A percentile compares a stretch with the other conserved stretches of the same genome.
phyloP scores from a whole-genome alignment of 108 stramenopile species.

The Nitzschia sp. region DNA sequence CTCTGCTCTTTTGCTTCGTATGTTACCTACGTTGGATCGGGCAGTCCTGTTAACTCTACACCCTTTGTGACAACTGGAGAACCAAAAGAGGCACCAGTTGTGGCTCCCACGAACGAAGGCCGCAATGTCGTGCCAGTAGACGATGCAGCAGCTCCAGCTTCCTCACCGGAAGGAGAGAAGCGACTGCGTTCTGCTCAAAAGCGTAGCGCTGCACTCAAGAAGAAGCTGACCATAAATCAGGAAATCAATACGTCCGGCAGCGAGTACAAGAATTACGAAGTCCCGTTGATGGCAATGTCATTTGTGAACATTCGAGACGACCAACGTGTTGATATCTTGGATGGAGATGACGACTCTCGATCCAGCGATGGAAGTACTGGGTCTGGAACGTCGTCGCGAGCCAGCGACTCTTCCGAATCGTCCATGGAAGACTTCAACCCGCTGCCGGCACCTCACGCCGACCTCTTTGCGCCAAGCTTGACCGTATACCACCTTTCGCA shows the following conservation, averaged over 20 bases:
- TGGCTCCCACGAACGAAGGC: background rate
- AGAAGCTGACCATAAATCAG: background rate
- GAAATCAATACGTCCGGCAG: background rate
- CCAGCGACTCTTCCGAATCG: background rate
- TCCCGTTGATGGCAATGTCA: constrained; percentile 1
- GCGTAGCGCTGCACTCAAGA: background rate
- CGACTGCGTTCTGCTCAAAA: background rate
- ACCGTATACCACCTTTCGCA: background rate
- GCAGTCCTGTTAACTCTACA: background rate
- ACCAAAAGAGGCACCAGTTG: background rate
- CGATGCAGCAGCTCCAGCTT: background rate
- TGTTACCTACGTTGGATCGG: background rate
- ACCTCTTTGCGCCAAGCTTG: background rate
- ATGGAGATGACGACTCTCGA: background rate
- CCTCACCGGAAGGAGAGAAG: background rate
- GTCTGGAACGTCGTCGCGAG: background rate
- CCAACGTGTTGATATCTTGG: background rate
- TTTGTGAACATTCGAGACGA: background rate
- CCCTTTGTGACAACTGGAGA: background rate
- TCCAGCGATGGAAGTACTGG: background rate
- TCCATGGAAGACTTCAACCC: background rate
- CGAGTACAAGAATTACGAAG: background rate
- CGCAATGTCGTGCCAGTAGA: background rate
- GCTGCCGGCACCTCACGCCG: background rate
- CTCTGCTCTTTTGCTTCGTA: background rate